phyloP scores from a whole-genome alignment of 2,329 filamentous ascomycete genomes.

The Fusarium pseudonygamai region DNA sequence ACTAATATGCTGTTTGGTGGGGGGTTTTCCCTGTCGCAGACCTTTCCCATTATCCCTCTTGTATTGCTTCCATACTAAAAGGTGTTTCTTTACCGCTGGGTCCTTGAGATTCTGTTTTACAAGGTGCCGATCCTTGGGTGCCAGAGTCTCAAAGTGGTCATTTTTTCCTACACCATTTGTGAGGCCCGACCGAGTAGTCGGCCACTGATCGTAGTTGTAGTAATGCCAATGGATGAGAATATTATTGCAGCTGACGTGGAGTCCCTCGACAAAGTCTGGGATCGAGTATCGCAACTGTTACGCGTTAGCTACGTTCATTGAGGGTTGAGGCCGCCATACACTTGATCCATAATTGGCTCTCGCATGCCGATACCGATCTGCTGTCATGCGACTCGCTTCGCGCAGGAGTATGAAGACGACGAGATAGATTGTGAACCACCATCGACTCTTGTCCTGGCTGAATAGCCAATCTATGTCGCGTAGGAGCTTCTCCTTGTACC shows the following conservation, averaged over 20 bases:
- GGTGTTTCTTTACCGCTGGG: slow-evolving; percentile 36
- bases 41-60: slow-evolving; percentile 38
- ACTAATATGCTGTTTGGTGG: background rate
- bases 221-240: slow-evolving; percentile 63
- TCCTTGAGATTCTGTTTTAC: slow-evolving; percentile 45
- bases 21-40: background rate
- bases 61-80: slow-evolving; percentile 40
- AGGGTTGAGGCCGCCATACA: slow-evolving; percentile 5
- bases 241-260: slow-evolving; percentile 58
- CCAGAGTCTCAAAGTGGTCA: slow-evolving; percentile 45
- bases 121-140: slow-evolving; percentile 46
- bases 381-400: slow-evolving; percentile 51
- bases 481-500: slow-evolving; percentile 48
- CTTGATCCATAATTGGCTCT: slow-evolving; percentile 48
- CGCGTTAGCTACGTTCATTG: background rate
- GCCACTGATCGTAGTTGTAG: slow-evolving; percentile 52
- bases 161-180: slow-evolving; percentile 19
- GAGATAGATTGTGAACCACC: slow-evolving; percentile 50
- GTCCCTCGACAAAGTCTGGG: slow-evolving; percentile 52
- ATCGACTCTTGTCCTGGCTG: slow-evolving; percentile 44
- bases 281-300: slow-evolving; percentile 52
- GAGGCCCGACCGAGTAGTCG: slow-evolving; percentile 34
- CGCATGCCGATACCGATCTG: slow-evolving; percentile 56
- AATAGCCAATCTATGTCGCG: slow-evolving; percentile 49
- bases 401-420: slow-evolving; percentile 55